phyloP scores from a whole-genome alignment of 805 yeast genomes.

The Starmerella asiatica region DNA sequence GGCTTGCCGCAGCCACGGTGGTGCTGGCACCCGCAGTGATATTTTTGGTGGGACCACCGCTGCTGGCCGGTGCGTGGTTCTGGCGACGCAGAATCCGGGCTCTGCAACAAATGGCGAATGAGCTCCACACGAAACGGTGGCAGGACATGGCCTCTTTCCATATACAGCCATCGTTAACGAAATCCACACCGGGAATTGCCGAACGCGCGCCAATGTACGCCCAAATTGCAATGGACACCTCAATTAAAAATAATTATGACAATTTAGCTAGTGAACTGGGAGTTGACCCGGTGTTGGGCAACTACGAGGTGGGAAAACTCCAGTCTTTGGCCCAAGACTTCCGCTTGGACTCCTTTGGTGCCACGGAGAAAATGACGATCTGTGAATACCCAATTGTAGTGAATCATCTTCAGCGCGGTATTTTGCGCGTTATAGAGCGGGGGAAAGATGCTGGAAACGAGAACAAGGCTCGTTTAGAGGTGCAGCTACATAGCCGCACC shows the following conservation, averaged over 20 bases:
- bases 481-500: conserved; percentile 1
- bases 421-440: conserved; percentile 9
- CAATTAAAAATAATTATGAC: conserved; percentile 9
- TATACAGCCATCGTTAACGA: conserved; percentile 1
- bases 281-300: background rate
- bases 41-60: conserved; percentile 13
- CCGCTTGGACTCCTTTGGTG: conserved; percentile 4
- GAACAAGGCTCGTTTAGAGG: conserved; percentile 7
- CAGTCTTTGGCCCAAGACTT: conserved; percentile 10
- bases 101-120: conserved; percentile 1
- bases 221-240: conserved; percentile 5
- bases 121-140: conserved; percentile 15
- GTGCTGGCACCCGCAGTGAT: conserved; percentile 15
- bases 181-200: background rate
- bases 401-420: background rate
- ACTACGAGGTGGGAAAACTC: conserved; percentile 1
- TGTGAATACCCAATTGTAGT: conserved; percentile 8
- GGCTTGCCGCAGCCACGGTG: conserved; percentile 14
- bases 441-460: background rate
- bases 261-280: conserved; percentile 2
- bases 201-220: conserved; percentile 11
- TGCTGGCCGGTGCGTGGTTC: conserved; percentile 9
- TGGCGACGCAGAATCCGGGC: conserved; percentile 1
- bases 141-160: conserved; percentile 14
- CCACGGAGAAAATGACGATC: conserved; percentile 9